Conservation (phyloP, 2,329 filamentous ascomycete species). For the Alternaria ethzedia region DNA sequence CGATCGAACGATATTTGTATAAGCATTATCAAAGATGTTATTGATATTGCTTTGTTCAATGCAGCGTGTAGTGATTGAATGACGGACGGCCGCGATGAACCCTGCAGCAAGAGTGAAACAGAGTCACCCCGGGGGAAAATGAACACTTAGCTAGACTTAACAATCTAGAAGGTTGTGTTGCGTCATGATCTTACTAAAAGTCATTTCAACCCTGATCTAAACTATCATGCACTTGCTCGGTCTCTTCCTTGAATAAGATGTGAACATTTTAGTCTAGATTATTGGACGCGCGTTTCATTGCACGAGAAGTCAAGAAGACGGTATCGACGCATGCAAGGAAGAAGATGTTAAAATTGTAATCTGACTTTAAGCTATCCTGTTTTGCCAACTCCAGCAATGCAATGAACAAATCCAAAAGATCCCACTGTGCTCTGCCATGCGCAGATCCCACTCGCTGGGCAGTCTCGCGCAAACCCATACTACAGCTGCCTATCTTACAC, state of each 20-base stretch:
- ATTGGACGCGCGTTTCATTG: neutral
- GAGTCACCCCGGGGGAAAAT: neutral
- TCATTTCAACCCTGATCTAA: neutral
- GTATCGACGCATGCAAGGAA: neutral
- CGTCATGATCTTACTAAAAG: neutral
- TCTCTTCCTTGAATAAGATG: neutral
- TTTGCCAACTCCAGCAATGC: constrained; percentile 25
- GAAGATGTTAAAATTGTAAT: neutral
- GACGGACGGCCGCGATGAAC: neutral
- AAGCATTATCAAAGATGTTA: neutral
- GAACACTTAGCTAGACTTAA: neutral
- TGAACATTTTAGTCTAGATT: neutral
- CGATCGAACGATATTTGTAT: neutral
- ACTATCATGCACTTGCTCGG: neutral
- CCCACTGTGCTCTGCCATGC: neutral
- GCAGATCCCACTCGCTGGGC: neutral
- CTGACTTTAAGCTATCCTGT: constrained; percentile 6
- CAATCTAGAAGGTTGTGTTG: neutral
- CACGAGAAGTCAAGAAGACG: neutral
- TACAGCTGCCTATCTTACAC: constrained; percentile 7
- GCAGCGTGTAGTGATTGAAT: neutral
- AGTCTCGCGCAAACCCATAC: neutral
- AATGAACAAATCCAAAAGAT: constrained; percentile 2
- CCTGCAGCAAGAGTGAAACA: neutral
- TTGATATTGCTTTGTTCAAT: neutral